Evolutionary conservation across 495 filamentous ascomycete species (phyloP), one percentile per base, ranked within the genome.

Genomic region (Lentithecium fluviatile): DNA sequence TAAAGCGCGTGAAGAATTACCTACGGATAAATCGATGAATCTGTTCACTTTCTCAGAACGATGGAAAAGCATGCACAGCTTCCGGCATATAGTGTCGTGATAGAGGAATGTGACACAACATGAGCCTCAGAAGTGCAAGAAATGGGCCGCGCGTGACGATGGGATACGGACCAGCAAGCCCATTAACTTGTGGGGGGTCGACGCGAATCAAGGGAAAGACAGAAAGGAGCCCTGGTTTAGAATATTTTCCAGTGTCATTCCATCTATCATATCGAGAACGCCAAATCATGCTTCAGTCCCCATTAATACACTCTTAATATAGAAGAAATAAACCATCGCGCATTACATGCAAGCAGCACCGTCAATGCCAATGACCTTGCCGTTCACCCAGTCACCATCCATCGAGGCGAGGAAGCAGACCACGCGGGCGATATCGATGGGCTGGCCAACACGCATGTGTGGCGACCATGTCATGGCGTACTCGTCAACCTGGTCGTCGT

Each of bases 361-460:
- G 34, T 66, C 62, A 29, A 77, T 74, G 51, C 74, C 74, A 51
- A 76, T 69, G 50, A 77, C 69, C 77, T 85, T 83, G 62, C 83
- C 84, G 69, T 86, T 87, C 51, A 87, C 73, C 84, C 84, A 87
- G 59, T 83, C 83, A 45, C 82, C 84, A 62, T 87, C 83, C 65
- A 86, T 79, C 38, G 80, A 83, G 21, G 82, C 82, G 45, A 87
- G 75, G 76, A 86, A 87, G 72, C 76, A 79, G 42, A 85, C 83
- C 20, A 85, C 83, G 52, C 83, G 82, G 45, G 84, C 84, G 59
- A 86, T 80, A 58, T 87, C 84, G 69, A 81, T 78, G 53, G 83
- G 83, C 57, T 85, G 78, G 58, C 81, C 84, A 49, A 84, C 82
- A 53, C 84, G 80, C 72, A 77, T 76, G 52, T 84, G 71, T 15